Conservation (phyloP, 129 eudicot species). For the Solidago caesia region DNA sequence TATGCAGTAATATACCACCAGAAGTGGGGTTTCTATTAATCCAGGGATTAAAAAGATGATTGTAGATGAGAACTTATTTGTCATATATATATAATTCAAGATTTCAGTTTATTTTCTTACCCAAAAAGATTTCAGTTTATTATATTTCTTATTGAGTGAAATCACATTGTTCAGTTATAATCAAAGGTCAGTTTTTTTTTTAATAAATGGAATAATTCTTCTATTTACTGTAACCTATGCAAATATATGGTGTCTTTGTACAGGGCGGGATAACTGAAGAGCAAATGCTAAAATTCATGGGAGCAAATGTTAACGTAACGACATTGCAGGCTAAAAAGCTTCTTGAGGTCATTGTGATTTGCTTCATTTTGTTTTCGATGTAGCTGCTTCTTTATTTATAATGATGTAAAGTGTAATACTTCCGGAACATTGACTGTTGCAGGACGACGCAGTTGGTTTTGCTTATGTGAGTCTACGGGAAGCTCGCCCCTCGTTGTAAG, state of each 20-base stretch:
- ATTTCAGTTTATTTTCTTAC: neutral
- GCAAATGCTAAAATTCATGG: constrained; percentile 97
- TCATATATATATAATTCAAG: neutral
- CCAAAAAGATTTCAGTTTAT: neutral
- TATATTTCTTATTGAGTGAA: neutral
- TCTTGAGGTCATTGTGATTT: constrained; percentile 66
- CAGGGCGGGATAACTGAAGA: constrained; percentile 99
- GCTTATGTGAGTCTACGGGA: constrained; percentile 95
- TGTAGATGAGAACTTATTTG: neutral
- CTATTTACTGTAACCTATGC: constrained; percentile 9
- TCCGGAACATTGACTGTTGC: constrained; percentile 17
- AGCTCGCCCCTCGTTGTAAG: constrained; percentile 94
- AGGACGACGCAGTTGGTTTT: constrained; percentile 90
- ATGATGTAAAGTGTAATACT: neutral
- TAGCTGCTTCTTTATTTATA: constrained; percentile 7
- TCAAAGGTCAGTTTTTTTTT: neutral
- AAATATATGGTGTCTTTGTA: constrained; percentile 14
- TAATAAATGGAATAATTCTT: neutral
- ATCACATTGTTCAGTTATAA: neutral
- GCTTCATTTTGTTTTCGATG: constrained; percentile 20
- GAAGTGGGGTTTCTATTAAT: neutral
- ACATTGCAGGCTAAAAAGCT: constrained; percentile 83
- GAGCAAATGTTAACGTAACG: constrained; percentile 74
- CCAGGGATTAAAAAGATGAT: neutral
- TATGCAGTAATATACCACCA: neutral